These are phyloP conservation scores for Tolypocladium ophioglossoides DNA, from an alignment of 2,329 filamentous ascomycete species.

Conservation along the genomic window DNA sequence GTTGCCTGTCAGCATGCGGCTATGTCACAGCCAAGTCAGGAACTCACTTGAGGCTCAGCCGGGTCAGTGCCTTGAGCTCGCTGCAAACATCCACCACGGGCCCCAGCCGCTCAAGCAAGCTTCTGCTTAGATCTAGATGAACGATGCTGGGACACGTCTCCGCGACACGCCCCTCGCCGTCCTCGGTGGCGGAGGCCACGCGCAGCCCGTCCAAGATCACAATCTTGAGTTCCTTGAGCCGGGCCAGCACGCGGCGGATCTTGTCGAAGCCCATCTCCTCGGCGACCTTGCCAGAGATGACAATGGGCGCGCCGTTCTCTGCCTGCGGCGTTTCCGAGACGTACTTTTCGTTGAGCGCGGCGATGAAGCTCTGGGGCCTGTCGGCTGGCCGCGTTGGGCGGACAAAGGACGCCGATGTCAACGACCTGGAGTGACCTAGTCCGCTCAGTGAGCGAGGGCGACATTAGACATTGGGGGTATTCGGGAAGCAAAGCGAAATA, in stretches of 20 bases:
- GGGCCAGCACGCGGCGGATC: constrained; percentile 68
- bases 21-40: background rate
- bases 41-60: constrained; percentile 62
- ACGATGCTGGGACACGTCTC: constrained; percentile 54
- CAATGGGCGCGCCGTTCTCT: constrained; percentile 41
- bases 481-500: constrained; percentile 23
- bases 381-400: constrained; percentile 65
- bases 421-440: constrained; percentile 47
- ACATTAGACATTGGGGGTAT: background rate
- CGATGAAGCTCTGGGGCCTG: constrained; percentile 58
- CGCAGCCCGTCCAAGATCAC: constrained; percentile 72
- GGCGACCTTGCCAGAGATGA: constrained; percentile 69
- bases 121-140: constrained; percentile 78
- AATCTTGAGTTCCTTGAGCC: constrained; percentile 66
- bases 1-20: background rate
- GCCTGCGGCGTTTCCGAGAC: constrained; percentile 40
- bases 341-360: constrained; percentile 78
- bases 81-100: constrained; percentile 62
- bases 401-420: constrained; percentile 77
- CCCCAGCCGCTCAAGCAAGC: constrained; percentile 59
- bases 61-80: constrained; percentile 55
- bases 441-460: background rate
- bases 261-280: constrained; percentile 96
- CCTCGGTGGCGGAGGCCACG: constrained; percentile 33
- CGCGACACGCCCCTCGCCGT: constrained; percentile 26